Conservation (phyloP, 2,329 filamentous ascomycete genomes). For the Ceratocystis lukuohia region DNA sequence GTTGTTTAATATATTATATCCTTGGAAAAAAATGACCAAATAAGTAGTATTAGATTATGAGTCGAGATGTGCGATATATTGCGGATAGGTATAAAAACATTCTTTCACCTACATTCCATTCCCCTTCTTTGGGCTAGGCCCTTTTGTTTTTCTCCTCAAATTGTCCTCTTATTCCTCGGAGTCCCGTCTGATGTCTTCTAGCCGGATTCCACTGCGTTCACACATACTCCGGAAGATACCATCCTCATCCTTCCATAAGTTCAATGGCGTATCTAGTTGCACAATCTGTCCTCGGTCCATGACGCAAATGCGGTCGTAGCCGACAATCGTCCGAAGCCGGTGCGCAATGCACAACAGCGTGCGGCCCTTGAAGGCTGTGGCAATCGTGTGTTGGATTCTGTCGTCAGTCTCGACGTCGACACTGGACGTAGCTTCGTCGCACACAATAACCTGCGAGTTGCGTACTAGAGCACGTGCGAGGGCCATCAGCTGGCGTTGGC, state of each 20-base stretch:
- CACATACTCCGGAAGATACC: conserved; percentile 87
- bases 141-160: conserved; percentile 28
- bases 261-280: conserved; percentile 66
- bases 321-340: conserved; percentile 78
- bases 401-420: conserved; percentile 96
- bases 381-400: conserved; percentile 86
- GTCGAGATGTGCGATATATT: too few species aligned
- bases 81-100: not conserved
- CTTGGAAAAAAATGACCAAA: not conserved
- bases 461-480: conserved; percentile 81
- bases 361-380: conserved; percentile 68
- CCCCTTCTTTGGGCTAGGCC: not conserved
- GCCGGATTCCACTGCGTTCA: conserved; percentile 63
- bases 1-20: not conserved
- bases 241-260: conserved; percentile 52
- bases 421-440: conserved; percentile 85
- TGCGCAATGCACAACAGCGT: conserved; percentile 90
- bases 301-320: conserved; percentile 90
- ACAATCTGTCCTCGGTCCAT: conserved; percentile 85
- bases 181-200: conserved; percentile 35
- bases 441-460: conserved; percentile 81
- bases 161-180: not conserved
- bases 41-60: not conserved
- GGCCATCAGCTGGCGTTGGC: conserved; percentile 90
- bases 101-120: not conserved